A percentile compares a stretch with the other conserved stretches of the same genome.
phyloP scores from a whole-genome alignment of 192 early-diverging fungal genomes.

The Backusella westeae region DNA sequence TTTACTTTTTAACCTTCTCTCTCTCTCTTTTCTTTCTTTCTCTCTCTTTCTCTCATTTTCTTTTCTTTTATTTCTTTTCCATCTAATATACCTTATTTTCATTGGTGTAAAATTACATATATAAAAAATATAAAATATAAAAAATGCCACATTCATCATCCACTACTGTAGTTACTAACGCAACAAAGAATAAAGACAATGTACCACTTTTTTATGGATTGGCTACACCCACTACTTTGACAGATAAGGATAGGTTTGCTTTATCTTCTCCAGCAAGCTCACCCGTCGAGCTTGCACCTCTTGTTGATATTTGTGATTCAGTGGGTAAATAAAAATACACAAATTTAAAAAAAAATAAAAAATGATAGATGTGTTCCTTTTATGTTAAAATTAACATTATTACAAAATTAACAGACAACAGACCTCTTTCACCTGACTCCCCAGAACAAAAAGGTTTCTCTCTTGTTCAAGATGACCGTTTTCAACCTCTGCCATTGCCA shows the following conservation, averaged over 20 bases:
- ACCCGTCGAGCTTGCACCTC: conserved; percentile 3
- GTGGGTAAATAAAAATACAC: neutral
- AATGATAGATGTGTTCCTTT: neutral
- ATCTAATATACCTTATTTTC: neutral
- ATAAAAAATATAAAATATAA: neutral
- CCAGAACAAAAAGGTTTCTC: neutral
- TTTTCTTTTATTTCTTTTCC: neutral
- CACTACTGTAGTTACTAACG: conserved; percentile 8
- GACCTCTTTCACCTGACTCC: conserved; percentile 16
- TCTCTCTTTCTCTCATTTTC: neutral
- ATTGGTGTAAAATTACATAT: neutral
- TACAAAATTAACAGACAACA: conserved; percentile 4
- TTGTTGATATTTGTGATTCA: conserved; percentile 7
- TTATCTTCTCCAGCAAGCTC: neutral
- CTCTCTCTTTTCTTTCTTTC: neutral
- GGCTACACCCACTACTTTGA: conserved; percentile 4
- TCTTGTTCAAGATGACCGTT: neutral
- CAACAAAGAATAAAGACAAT: neutral
- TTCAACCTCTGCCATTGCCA: neutral
- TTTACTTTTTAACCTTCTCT: conserved; percentile 2
- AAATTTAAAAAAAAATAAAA: neutral
- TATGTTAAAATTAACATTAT: conserved; percentile 3
- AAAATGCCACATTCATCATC: conserved; percentile 20
- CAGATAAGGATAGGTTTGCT: neutral
- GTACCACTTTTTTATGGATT: conserved; percentile 1